Percentiles rank a stretch among this genome's conserved stretches.
phyloP scores from a whole-genome alignment of 768 basidiomycete genomes.

The Suillus tomentosus region DNA sequence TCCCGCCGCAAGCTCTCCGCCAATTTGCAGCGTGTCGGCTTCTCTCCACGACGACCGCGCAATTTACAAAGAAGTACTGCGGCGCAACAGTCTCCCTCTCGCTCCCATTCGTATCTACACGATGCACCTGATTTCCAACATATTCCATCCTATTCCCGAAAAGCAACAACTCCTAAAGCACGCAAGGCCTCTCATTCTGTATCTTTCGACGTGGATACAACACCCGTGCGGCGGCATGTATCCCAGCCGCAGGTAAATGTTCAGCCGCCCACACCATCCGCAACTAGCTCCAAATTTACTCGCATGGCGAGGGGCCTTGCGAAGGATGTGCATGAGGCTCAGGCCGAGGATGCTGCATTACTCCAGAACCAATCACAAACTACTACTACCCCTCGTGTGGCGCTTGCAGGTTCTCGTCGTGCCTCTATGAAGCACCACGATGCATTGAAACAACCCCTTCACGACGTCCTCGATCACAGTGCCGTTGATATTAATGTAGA shows the following conservation, averaged over 20 bases:
- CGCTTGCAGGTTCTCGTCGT: slow-evolving; percentile 8
- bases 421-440: slow-evolving; percentile 10
- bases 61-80: slow-evolving; percentile 38
- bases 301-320: slow-evolving; percentile 57
- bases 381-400: slow-evolving; percentile 8
- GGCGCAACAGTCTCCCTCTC: slow-evolving; percentile 18
- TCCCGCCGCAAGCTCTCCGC: slow-evolving; percentile 69
- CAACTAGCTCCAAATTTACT: slow-evolving; percentile 57
- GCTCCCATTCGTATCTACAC: slow-evolving; percentile 18
- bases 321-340: slow-evolving; percentile 53
- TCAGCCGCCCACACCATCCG: slow-evolving; percentile 64
- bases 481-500: slow-evolving; percentile 19
- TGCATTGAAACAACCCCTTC: slow-evolving; percentile 24
- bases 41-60: slow-evolving; percentile 78
- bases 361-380: slow-evolving; percentile 7
- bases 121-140: slow-evolving; percentile 4
- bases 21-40: slow-evolving; percentile 64
- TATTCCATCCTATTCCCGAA: slow-evolving; percentile 16
- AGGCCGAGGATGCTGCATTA: slow-evolving; percentile 14
- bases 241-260: slow-evolving; percentile 45
- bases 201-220: slow-evolving; percentile 30
- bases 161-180: slow-evolving; percentile 37
- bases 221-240: slow-evolving; percentile 28
- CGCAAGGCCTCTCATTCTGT: slow-evolving; percentile 28
- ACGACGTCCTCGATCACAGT: slow-evolving; percentile 34